Evolutionary conservation across 805 yeast species (phyloP), one percentile per base, ranked within the genome.

Genomic region (Maudiozyma barnettii): DNA sequence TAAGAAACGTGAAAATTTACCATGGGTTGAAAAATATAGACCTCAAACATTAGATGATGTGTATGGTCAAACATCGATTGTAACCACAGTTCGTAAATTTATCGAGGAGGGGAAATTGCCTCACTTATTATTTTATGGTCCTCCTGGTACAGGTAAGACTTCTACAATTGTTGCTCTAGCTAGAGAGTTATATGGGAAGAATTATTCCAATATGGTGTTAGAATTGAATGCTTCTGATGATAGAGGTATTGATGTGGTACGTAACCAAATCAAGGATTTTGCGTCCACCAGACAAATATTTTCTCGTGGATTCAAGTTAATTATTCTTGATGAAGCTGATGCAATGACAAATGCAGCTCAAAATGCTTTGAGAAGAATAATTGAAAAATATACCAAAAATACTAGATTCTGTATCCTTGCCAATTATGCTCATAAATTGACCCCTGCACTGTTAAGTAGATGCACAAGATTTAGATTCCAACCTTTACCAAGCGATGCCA

Each of bases 211-310:
- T 60, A 89, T 90, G 90, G 97, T 93, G 1, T 69, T 93, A 47
- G 99, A 93, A 63, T 74, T 93, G 64, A 93, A 93, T 67, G 99
- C 99, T 4, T 83, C 95, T 4, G 99, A 93, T 65, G 99, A 93
- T 65, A 78, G 99, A 68, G 99, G 99, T 54, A 93, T 93, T 55
- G 95, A 88, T 57, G 97, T 93, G 41, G 98, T 93, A n/a, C 77
- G 99, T 53, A 93, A 93, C 59, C 96, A 89, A 67, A 89, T 93
- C 71, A 93, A 93, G 73, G 89, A 84, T 56, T 93, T 93, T 70
- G 99, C 99, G 10, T 80, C 91, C 29, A 93, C 99, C 1, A 81
- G 88, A 74, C 99, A 93, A 64, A 91, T 93, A 46, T 93, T 91
- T 67, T 74, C 81, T 50, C 74, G 76, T 46, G 95, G 93, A 13